These are phyloP conservation scores for Eucommia ulmoides DNA, from an alignment of 257 asterid genomes.

Conservation along the genomic window DNA sequence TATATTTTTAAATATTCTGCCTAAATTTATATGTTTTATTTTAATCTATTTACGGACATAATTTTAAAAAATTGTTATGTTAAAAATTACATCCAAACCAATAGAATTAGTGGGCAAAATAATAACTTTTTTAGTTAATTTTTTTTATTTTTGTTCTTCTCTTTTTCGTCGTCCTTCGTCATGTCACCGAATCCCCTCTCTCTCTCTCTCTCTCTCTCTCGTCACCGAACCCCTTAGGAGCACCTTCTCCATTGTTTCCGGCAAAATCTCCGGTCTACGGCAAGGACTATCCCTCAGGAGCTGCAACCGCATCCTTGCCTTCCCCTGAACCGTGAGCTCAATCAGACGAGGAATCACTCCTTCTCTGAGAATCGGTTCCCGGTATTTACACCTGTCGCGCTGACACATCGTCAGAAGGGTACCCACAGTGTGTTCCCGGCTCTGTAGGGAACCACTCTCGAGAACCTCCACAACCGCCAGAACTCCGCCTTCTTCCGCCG, in stretches of 20 bases:
- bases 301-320: conserved; percentile 58
- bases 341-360: conserved; percentile 95
- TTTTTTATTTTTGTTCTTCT: too few species aligned
- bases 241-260: conserved; percentile 76
- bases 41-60: too few species aligned
- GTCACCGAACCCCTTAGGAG: too few species aligned
- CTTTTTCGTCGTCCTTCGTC: too few species aligned
- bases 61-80: too few species aligned
- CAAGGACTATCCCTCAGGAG: conserved; percentile 67
- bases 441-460: conserved; percentile 63
- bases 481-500: conserved; percentile 80
- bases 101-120: too few species aligned
- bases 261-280: conserved; percentile 61
- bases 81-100: too few species aligned
- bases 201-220: too few species aligned
- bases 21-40: too few species aligned
- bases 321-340: conserved; percentile 75
- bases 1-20: too few species aligned
- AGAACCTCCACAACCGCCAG: conserved; percentile 85
- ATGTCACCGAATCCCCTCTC: too few species aligned
- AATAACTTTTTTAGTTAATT: too few species aligned
- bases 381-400: conserved; percentile 55
- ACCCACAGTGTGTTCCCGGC: conserved; percentile 90
- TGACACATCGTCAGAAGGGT: conserved; percentile 72
- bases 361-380: conserved; percentile 82